These are phyloP conservation scores for Leccinellum albellum DNA, from an alignment of 768 basidiomycete genomes.

Conservation along the genomic window DNA sequence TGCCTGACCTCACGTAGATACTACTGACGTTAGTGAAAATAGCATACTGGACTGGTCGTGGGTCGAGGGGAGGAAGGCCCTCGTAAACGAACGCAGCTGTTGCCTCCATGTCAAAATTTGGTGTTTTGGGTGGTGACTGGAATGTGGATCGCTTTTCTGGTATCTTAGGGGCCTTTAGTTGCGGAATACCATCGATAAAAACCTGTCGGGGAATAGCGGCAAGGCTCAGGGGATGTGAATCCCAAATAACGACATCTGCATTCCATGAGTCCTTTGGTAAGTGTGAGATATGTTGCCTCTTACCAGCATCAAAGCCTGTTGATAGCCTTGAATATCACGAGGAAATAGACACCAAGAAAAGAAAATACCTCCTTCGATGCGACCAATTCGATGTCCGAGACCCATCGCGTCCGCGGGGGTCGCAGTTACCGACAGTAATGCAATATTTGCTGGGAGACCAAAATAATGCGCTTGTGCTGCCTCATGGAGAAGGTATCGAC, in stretches of 20 bases:
- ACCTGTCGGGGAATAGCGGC: constrained; percentile 73
- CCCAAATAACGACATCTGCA: constrained; percentile 68
- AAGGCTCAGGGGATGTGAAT: constrained; percentile 68
- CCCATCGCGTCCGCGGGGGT: constrained; percentile 63
- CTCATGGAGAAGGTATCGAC: constrained; percentile 66
- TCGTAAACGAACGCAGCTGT: constrained; percentile 57
- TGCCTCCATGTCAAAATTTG: constrained; percentile 70
- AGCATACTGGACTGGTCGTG: constrained; percentile 36
- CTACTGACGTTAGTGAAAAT: constrained; percentile 64
- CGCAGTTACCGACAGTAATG: constrained; percentile 64
- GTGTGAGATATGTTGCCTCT: not conserved
- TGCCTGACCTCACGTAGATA: constrained; percentile 36
- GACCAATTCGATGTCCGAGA: constrained; percentile 73
- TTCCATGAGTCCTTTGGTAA: not conserved
- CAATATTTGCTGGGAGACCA: constrained; percentile 53
- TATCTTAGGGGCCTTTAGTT: constrained; percentile 50
- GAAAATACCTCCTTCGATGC: constrained; percentile 44
- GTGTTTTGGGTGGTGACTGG: constrained; percentile 52
- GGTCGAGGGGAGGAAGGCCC: constrained; percentile 69
- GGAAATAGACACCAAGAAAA: not conserved
- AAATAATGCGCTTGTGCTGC: constrained; percentile 70
- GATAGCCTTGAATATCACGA: not conserved
- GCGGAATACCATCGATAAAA: constrained; percentile 83
- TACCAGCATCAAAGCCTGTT: constrained; percentile 46
- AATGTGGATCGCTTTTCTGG: constrained; percentile 36